Evolutionary conservation across 495 filamentous ascomycete genomes (phyloP).

Genomic region (Podospora conica): DNA sequence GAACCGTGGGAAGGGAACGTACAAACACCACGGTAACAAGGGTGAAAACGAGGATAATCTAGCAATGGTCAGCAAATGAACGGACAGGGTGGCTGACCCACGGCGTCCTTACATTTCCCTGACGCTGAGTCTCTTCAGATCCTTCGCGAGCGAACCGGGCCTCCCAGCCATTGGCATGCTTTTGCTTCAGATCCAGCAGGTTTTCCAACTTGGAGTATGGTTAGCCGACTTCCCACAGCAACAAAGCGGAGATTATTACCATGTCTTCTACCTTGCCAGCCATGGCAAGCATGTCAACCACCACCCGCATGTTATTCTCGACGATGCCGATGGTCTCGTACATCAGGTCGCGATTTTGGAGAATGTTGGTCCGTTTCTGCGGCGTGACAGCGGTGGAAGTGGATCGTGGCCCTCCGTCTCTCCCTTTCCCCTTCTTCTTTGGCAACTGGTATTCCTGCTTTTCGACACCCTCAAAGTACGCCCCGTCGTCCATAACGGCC

Average conservation of each 20-base stretch:
- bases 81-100: not conserved
- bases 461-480: not conserved
- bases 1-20: not conserved
- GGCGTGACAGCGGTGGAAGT: not conserved
- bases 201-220: constrained; percentile 6
- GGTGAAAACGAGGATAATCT: constrained; percentile 20
- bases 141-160: constrained; percentile 18
- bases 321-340: constrained; percentile 17
- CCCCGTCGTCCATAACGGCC: not conserved
- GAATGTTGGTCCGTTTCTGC: not conserved
- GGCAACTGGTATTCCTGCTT: not conserved
- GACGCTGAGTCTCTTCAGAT: constrained; percentile 14
- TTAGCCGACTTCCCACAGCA: not conserved
- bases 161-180: constrained; percentile 25
- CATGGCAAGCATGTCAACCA: constrained; percentile 13
- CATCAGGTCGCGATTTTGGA: constrained; percentile 15
- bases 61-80: not conserved
- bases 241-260: not conserved
- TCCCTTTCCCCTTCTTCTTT: not conserved
- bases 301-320: constrained; percentile 13
- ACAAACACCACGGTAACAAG: constrained; percentile 19
- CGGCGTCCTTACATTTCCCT: constrained; percentile 11
- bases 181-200: constrained; percentile 24
- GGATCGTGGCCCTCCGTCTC: not conserved
- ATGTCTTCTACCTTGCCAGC: constrained; percentile 12